Percentiles rank a stretch among this genome's conserved stretches.
phyloP scores from a whole-genome alignment of 2,329 filamentous ascomycete species.

The Alternaria sp. region DNA sequence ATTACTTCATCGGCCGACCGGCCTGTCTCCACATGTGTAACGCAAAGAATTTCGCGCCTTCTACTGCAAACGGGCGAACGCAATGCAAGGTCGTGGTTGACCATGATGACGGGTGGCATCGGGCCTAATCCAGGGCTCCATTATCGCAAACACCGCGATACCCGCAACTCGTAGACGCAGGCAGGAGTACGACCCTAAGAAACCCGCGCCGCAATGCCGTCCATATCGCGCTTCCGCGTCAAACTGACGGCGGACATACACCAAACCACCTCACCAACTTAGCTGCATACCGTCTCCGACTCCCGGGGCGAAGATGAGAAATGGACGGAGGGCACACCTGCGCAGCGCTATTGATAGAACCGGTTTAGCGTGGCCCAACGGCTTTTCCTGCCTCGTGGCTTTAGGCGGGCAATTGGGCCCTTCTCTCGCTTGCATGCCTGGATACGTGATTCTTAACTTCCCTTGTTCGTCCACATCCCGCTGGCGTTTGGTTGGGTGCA shows the following conservation, averaged over 20 bases:
- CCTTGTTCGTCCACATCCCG: slow-evolving; percentile 23
- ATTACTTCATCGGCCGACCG: background rate
- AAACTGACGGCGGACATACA: background rate
- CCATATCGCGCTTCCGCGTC: background rate
- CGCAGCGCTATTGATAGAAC: slow-evolving; percentile 16
- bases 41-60: slow-evolving; percentile 12
- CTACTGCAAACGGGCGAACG: slow-evolving; percentile 8
- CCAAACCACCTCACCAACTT: background rate
- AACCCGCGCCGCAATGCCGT: background rate
- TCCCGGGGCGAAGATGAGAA: background rate
- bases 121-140: slow-evolving; percentile 9
- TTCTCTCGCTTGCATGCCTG: slow-evolving; percentile 12
- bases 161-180: background rate
- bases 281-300: slow-evolving; percentile 5
- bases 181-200: background rate
- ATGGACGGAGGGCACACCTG: slow-evolving; percentile 8
- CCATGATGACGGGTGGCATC: slow-evolving; percentile 3
- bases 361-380: slow-evolving; percentile 31
- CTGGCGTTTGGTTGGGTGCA: slow-evolving; percentile 18
- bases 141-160: slow-evolving; percentile 10
- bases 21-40: background rate
- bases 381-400: slow-evolving; percentile 30
- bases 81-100: slow-evolving; percentile 1
- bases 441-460: slow-evolving; percentile 12
- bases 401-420: slow-evolving; percentile 15